phyloP scores from a whole-genome alignment of 306 rosid species.

The Glycyrrhiza uralensis region DNA sequence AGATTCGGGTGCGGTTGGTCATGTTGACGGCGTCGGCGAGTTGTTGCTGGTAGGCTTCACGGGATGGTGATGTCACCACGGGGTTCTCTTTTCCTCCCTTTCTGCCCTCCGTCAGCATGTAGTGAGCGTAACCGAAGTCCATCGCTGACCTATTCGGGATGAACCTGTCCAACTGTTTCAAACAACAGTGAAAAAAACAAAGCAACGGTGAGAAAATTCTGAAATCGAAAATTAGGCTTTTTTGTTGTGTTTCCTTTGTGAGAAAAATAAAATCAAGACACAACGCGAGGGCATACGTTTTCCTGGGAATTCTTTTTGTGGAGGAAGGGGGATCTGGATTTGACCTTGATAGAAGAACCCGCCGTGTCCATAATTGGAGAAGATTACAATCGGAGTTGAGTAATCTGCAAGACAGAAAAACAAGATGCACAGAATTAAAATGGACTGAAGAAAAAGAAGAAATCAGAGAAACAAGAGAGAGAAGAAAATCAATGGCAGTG shows the following conservation, averaged over 20 bases:
- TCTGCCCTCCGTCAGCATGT: conserved; percentile 48
- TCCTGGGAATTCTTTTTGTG: conserved; percentile 17
- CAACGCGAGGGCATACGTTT: conserved; percentile 24
- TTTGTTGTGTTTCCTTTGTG: neutral
- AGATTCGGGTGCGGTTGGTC: conserved; percentile 62
- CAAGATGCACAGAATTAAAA: neutral
- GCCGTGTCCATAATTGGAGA: conserved; percentile 29
- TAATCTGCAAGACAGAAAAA: neutral
- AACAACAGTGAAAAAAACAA: neutral
- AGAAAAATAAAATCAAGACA: neutral
- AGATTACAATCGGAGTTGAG: neutral
- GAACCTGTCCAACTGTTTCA: conserved; percentile 48
- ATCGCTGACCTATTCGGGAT: conserved; percentile 52
- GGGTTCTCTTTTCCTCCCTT: conserved; percentile 62
- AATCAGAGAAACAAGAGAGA: neutral
- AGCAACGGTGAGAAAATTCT: too few relatives aligned
- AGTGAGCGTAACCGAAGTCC: conserved; percentile 49
- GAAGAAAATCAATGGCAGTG: neutral
- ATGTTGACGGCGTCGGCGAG: conserved; percentile 67
- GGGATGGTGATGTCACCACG: conserved; percentile 41
- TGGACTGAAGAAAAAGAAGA: neutral
- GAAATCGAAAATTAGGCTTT: neutral
- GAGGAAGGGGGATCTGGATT: conserved; percentile 13
- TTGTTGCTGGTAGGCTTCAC: conserved; percentile 53
- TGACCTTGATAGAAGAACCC: conserved; percentile 26